Percentiles rank a stretch among this genome's conserved stretches.
These are phyloP conservation scores for Yamadazyma dushanensis DNA, from an alignment of 1,139 yeast species.

Conservation along the genomic window DNA sequence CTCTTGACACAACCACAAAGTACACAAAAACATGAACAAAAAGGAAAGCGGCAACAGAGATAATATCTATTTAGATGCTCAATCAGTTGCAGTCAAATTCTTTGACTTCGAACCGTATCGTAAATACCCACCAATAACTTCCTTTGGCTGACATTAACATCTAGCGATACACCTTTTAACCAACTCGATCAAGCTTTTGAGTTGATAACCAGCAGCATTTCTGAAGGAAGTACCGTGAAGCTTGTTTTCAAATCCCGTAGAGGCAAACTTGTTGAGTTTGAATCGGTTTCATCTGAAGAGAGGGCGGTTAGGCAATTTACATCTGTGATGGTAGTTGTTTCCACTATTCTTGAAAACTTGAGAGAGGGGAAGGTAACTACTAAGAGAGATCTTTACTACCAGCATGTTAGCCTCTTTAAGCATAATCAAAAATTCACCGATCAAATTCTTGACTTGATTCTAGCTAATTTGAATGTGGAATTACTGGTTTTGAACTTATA, in stretches of 20 bases:
- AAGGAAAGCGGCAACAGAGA: no score
- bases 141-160: neutral
- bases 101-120: conserved; percentile 1
- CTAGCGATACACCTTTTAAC: conserved; percentile 1
- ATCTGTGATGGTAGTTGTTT: conserved; percentile 3
- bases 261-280: conserved; percentile 12
- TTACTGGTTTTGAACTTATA: conserved; percentile 40
- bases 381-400: conserved; percentile 64
- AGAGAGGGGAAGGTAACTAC: conserved; percentile 35
- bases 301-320: conserved; percentile 3
- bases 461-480: conserved; percentile 24
- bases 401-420: conserved; percentile 55
- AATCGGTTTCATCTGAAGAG: conserved; percentile 7
- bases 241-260: neutral
- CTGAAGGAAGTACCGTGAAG: neutral
- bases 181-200: neutral
- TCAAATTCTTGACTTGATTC: conserved; percentile 34
- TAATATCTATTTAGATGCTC: no score
- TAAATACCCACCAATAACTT: neutral
- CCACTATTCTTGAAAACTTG: conserved; percentile 8
- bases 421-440: conserved; percentile 39
- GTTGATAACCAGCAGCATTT: neutral
- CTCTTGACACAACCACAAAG: no score
- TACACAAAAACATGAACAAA: no score
- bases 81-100: neutral